phyloP scores from a whole-genome alignment of 1,284 basidiomycete genomes.

The Cerioporus squamosus region DNA sequence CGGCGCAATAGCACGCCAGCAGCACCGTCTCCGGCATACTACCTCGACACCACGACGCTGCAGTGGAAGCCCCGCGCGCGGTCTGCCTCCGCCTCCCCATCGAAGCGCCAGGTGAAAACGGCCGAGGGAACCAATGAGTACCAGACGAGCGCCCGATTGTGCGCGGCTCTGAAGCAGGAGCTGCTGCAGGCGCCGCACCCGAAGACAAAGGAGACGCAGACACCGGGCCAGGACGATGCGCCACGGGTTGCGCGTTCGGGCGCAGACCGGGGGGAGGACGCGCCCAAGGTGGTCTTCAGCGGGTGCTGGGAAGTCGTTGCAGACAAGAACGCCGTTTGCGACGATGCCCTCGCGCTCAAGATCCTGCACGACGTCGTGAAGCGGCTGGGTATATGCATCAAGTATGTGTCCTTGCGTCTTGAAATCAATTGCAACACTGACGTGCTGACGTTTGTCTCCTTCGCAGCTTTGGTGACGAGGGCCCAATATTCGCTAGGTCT shows the following conservation, averaged over 20 bases:
- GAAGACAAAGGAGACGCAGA: neutral
- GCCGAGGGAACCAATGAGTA: slow-evolving; percentile 4
- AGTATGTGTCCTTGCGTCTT: neutral
- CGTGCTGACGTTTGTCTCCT: no score
- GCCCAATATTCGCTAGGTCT: neutral
- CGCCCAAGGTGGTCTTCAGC: slow-evolving; percentile 10
- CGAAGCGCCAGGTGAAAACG: neutral
- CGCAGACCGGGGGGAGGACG: neutral
- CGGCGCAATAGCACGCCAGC: neutral
- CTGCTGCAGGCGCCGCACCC: neutral
- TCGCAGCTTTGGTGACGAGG: slow-evolving; percentile 5
- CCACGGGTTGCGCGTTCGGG: slow-evolving; percentile 15
- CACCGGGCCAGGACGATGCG: neutral
- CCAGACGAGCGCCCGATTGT: slow-evolving; percentile 8
- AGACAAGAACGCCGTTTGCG: slow-evolving; percentile 8
- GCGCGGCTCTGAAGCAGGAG: slow-evolving; percentile 6
- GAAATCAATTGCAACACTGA: neutral
- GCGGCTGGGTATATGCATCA: slow-evolving; percentile 4
- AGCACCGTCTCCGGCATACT: neutral
- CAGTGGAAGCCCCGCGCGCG: slow-evolving; percentile 15
- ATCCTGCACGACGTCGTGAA: slow-evolving; percentile 21
- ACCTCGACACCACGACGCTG: slow-evolving; percentile 18
- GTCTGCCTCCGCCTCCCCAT: neutral
- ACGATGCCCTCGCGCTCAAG: slow-evolving; percentile 18
- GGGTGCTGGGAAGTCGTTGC: slow-evolving; percentile 16